phyloP scores from a whole-genome alignment of 768 basidiomycete species.

The Leccinum uliginosum region DNA sequence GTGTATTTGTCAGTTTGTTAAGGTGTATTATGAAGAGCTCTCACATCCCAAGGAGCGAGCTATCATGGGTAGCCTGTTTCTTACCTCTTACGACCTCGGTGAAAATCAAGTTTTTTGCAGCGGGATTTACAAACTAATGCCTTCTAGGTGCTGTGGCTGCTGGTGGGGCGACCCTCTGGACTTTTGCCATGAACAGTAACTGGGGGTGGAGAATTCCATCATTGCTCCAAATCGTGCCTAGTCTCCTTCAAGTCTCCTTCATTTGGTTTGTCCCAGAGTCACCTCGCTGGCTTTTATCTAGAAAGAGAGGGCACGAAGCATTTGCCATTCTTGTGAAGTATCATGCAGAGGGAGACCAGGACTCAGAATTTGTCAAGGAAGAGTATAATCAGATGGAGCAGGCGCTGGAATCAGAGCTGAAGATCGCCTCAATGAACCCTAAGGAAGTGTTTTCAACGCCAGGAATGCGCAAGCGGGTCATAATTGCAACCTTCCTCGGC shows the following conservation, averaged over 20 bases:
- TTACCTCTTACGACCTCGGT: neutral
- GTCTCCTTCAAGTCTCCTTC: constrained; percentile 49
- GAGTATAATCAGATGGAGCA: neutral
- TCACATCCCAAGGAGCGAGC: constrained; percentile 7
- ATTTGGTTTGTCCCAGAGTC: constrained; percentile 58
- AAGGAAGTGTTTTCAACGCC: neutral
- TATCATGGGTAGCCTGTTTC: neutral
- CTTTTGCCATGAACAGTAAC: constrained; percentile 52
- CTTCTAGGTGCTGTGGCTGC: constrained; percentile 25
- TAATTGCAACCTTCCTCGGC: constrained; percentile 4
- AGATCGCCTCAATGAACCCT: neutral
- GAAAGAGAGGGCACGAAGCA: constrained; percentile 48
- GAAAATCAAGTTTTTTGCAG: neutral
- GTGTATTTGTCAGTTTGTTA: neutral
- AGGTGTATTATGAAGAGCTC: neutral
- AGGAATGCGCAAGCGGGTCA: constrained; percentile 10
- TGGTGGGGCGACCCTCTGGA: constrained; percentile 54
- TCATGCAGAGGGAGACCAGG: constrained; percentile 44
- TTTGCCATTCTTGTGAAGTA: constrained; percentile 47
- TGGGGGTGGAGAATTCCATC: constrained; percentile 65
- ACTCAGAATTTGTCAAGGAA: neutral
- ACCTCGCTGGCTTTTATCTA: constrained; percentile 59
- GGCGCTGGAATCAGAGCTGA: neutral
- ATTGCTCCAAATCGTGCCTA: constrained; percentile 54
- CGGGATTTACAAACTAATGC: neutral